Conservation (phyloP, 2,329 filamentous ascomycete species). For the Aspergillus quadricinctus region DNA sequence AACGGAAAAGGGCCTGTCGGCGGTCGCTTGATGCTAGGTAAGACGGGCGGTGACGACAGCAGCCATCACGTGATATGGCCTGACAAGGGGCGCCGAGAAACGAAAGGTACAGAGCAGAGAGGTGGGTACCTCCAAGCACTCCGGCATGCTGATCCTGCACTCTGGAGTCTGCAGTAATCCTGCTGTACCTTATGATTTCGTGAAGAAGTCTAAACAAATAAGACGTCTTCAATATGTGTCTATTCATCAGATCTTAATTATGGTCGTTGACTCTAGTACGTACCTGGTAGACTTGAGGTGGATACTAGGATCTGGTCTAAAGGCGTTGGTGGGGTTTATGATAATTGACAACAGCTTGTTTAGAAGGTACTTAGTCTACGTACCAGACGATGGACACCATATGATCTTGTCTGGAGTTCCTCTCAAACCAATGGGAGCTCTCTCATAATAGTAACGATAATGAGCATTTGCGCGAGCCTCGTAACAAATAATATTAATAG, state of each 20-base stretch:
- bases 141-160: background rate
- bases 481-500: background rate
- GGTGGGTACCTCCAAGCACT: background rate
- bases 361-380: too few species aligned
- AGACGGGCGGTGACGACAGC: constrained; percentile 11
- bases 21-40: constrained; percentile 1
- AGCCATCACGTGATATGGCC: constrained; percentile 5
- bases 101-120: background rate
- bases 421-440: background rate
- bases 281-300: background rate
- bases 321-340: background rate
- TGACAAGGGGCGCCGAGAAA: background rate
- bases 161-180: background rate
- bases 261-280: background rate
- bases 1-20: background rate
- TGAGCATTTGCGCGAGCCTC: background rate
- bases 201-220: background rate
- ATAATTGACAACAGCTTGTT: background rate
- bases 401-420: background rate
- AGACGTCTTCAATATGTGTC: background rate
- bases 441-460: background rate
- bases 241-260: background rate
- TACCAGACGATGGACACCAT: background rate
- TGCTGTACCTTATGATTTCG: background rate
- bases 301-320: background rate